A percentile compares a stretch with the other conserved stretches of the same genome.
Conservation (phyloP, 257 asterid species). For the Nicotiana benthamiana region DNA sequence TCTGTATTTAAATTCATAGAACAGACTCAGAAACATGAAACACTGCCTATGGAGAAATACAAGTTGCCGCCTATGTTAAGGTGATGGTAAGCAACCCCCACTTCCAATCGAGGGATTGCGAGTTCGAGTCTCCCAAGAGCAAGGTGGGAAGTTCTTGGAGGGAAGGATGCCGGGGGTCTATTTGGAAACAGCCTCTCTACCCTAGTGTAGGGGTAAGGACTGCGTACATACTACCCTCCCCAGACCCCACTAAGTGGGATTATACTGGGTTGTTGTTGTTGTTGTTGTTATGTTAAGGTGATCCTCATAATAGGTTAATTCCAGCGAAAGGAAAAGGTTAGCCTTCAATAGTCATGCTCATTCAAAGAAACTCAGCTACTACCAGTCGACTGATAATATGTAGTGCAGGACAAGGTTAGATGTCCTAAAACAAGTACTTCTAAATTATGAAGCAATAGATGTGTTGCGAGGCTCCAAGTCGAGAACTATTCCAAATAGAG, state of each 20-base stretch:
- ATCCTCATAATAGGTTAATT: background rate
- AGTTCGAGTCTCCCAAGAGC: too few species aligned
- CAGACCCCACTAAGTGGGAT: too few species aligned
- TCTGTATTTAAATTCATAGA: background rate
- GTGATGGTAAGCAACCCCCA: too few species aligned
- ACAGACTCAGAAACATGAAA: background rate
- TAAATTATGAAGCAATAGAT: background rate
- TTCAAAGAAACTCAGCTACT: background rate
- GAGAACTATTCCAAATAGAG: background rate
- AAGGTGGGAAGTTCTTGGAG: too few species aligned
- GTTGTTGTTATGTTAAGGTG: background rate
- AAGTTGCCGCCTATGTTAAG: background rate
- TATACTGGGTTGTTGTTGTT: too few species aligned
- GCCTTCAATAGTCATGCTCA: background rate
- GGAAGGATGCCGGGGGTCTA: too few species aligned
- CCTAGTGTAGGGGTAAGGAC: too few species aligned
- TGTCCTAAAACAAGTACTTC: background rate
- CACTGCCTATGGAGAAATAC: background rate
- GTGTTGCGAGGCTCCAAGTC: background rate
- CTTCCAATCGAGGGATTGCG: too few species aligned
- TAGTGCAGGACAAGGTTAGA: background rate
- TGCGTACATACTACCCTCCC: too few species aligned
- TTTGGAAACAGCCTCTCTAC: too few species aligned
- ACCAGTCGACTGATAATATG: background rate
- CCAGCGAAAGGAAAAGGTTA: background rate